Evolutionary conservation across 2,329 filamentous ascomycete genomes (phyloP).

Genomic region (Colletotrichum musicola): DNA sequence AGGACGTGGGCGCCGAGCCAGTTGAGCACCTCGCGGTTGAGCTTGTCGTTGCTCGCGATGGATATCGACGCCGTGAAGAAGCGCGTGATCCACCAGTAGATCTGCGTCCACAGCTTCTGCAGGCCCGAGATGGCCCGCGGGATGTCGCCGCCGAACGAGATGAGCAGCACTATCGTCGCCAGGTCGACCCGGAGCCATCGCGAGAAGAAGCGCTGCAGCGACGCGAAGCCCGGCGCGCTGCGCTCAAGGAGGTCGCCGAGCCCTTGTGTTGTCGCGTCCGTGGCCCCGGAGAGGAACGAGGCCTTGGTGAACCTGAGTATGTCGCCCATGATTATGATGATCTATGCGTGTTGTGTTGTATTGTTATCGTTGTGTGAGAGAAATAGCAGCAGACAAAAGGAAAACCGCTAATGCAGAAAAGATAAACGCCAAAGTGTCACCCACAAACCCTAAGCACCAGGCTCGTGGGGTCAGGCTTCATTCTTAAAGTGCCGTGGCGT

Average conservation of each 20-base stretch:
- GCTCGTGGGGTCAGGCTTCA: too few species aligned
- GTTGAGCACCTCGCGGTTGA: constrained; percentile 54
- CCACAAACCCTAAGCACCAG: not conserved
- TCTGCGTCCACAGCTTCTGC: constrained; percentile 44
- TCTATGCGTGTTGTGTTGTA: not conserved
- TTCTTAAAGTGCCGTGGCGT: not conserved
- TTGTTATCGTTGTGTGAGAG: not conserved
- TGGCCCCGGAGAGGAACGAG: constrained; percentile 20
- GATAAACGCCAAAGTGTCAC: not conserved
- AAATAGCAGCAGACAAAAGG: not conserved
- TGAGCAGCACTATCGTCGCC: constrained; percentile 46
- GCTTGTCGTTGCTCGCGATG: constrained; percentile 51
- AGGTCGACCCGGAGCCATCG: constrained; percentile 51
- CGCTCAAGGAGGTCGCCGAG: constrained; percentile 27
- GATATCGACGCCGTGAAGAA: constrained; percentile 54
- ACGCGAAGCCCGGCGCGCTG: constrained; percentile 40
- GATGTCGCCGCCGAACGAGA: constrained; percentile 51
- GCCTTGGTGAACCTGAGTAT: constrained; percentile 26
- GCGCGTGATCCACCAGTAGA: constrained; percentile 52
- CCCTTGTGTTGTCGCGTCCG: constrained; percentile 8
- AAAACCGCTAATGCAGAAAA: not conserved
- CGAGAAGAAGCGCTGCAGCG: constrained; percentile 49
- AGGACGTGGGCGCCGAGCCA: constrained; percentile 53
- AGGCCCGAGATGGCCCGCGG: constrained; percentile 48
- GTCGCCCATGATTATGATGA: constrained; percentile 24